Conservation (phyloP, 257 asterid species). For the Coffea eugenioides region DNA sequence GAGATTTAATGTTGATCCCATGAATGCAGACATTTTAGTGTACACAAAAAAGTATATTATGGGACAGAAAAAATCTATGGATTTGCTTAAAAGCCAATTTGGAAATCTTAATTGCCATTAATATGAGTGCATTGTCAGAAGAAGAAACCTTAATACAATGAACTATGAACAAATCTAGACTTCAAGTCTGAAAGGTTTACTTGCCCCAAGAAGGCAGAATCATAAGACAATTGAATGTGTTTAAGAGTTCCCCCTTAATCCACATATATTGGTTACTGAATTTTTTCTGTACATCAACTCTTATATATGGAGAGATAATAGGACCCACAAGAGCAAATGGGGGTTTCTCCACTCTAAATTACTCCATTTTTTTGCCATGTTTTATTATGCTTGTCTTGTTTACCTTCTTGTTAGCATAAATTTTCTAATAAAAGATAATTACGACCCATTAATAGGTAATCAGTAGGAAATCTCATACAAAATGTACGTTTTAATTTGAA, state of each 20-base stretch:
- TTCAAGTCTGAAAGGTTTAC: neutral
- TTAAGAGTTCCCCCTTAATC: neutral
- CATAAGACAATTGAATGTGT: neutral
- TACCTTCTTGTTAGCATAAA: no score
- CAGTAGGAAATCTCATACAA: no score
- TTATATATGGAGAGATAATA: neutral
- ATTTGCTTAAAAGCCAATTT: constrained; percentile 31
- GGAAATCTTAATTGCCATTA: constrained; percentile 28
- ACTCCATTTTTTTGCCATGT: no score
- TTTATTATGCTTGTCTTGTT: no score
- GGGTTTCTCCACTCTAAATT: neutral
- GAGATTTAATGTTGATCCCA: constrained; percentile 27
- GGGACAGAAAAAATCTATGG: constrained; percentile 40
- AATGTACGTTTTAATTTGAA: no score
- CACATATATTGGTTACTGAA: neutral
- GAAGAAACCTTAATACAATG: constrained; percentile 32
- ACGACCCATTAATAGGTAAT: no score
- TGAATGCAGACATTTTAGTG: constrained; percentile 25
- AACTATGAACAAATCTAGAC: constrained; percentile 14
- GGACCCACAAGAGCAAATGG: neutral
- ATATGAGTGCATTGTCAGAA: constrained; percentile 3
- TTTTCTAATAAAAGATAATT: no score
- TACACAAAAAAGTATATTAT: neutral
- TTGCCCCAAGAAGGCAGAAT: constrained; percentile 11
- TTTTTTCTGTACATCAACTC: neutral